phyloP scores from a whole-genome alignment of 441 rosid genomes.

The Arabidopsis hybrid region DNA sequence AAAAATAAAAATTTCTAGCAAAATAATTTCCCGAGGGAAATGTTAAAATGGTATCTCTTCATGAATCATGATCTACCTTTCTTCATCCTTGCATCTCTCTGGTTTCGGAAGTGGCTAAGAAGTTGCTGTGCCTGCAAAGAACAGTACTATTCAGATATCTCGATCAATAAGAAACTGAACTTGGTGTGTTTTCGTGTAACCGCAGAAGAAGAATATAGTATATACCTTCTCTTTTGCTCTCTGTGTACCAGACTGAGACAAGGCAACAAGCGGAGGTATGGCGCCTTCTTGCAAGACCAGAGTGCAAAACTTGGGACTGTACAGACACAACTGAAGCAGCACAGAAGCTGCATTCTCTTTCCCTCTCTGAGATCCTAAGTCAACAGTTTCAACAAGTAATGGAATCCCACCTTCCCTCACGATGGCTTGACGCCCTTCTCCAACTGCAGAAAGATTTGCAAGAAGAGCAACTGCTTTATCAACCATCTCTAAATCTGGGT shows the following conservation, averaged over 20 bases:
- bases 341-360: conserved; percentile 92
- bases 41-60: conserved; percentile 39
- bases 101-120: conserved; percentile 90
- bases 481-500: conserved; percentile 76
- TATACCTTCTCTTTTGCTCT: conserved; percentile 95
- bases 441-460: conserved; percentile 77
- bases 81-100: conserved; percentile 69
- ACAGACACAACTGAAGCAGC: conserved; percentile 78
- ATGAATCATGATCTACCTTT: conserved; percentile 64
- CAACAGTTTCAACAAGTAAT: conserved; percentile 77
- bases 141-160: conserved; percentile 31
- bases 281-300: conserved; percentile 97
- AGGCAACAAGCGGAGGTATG: conserved; percentile 91
- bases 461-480: conserved; percentile 96
- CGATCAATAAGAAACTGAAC: background rate
- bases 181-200: background rate
- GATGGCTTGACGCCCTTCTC: conserved; percentile 78
- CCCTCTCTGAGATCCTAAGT: conserved; percentile 88
- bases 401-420: conserved; percentile 85
- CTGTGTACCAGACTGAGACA: conserved; percentile 93
- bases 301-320: conserved; percentile 80
- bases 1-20: conserved; percentile 9
- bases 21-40: conserved; percentile 27
- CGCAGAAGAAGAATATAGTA: conserved; percentile 8
- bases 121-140: conserved; percentile 89